Evolutionary conservation across 768 basidiomycete species (phyloP).

Genomic region (Fomitopsis pulvina): DNA sequence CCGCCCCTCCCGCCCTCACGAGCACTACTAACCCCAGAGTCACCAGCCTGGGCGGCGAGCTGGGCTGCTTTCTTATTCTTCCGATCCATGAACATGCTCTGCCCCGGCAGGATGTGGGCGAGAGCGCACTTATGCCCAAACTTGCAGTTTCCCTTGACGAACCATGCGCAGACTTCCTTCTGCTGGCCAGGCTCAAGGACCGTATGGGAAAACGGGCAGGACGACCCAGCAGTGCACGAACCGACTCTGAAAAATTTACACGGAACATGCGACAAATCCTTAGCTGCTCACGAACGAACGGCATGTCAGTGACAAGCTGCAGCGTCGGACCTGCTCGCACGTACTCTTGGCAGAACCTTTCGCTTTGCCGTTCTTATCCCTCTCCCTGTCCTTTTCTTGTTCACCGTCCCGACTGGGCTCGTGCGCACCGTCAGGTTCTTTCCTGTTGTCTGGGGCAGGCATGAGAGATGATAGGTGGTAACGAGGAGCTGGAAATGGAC

Average conservation of each 20-base stretch:
- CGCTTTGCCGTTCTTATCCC: constrained; percentile 14
- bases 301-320: neutral
- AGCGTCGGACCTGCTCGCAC: neutral
- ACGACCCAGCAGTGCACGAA: constrained; percentile 87
- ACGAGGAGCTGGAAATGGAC: neutral
- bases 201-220: constrained; percentile 92
- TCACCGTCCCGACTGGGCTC: constrained; percentile 10
- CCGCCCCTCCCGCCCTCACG: constrained; percentile 30
- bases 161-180: constrained; percentile 85
- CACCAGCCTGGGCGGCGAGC: constrained; percentile 37
- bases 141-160: constrained; percentile 88
- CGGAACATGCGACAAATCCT: constrained; percentile 92
- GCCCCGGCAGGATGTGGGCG: constrained; percentile 90
- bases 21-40: constrained; percentile 24
- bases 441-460: constrained; percentile 15
- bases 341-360: constrained; percentile 18
- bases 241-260: constrained; percentile 97
- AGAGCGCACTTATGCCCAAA: constrained; percentile 84
- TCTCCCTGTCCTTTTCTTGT: constrained; percentile 13
- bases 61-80: constrained; percentile 96
- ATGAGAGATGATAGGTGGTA: constrained; percentile 3
- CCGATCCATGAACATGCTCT: constrained; percentile 91
- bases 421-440: constrained; percentile 9
- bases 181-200: constrained; percentile 66
- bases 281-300: constrained; percentile 37